A percentile compares a stretch with the other conserved stretches of the same genome.
Conservation (phyloP, 2,329 filamentous ascomycete species). For the Epicoccum nigrum region DNA sequence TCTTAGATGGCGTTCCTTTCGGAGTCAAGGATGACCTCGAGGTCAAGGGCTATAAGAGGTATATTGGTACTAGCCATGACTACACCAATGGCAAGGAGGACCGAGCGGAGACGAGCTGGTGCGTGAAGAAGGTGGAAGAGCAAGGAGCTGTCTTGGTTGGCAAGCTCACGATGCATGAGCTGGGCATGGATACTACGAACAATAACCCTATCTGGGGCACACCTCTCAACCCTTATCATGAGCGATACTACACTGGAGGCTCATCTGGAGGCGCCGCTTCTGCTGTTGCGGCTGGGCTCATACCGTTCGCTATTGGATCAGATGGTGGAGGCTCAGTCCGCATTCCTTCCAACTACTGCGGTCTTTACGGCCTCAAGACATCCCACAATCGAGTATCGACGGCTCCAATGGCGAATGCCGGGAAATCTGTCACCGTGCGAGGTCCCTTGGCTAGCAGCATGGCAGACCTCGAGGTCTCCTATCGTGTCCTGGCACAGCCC, state of each 20-base stretch:
- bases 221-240: conserved; percentile 78
- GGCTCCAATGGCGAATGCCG: conserved; percentile 64
- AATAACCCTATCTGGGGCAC: conserved; percentile 79
- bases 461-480: conserved; percentile 80
- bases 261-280: conserved; percentile 80
- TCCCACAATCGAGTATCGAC: conserved; percentile 72
- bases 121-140: conserved; percentile 72
- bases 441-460: conserved; percentile 80
- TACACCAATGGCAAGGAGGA: conserved; percentile 53
- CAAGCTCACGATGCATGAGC: conserved; percentile 80
- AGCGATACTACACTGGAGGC: conserved; percentile 77
- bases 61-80: conserved; percentile 67
- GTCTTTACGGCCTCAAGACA: conserved; percentile 81
- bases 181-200: conserved; percentile 82
- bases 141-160: conserved; percentile 77
- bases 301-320: conserved; percentile 73
- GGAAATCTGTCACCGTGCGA: conserved; percentile 68
- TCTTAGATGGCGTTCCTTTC: conserved; percentile 82
- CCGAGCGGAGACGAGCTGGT: conserved; percentile 68
- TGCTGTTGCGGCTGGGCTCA: conserved; percentile 69
- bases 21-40: conserved; percentile 83
- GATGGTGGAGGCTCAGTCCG: conserved; percentile 79
- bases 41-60: conserved; percentile 72
- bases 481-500: conserved; percentile 77
- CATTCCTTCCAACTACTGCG: conserved; percentile 76